Base-by-base conservation (phyloP, 2,329 filamentous ascomycete genomes). In the Fusarium sp. region DNA sequence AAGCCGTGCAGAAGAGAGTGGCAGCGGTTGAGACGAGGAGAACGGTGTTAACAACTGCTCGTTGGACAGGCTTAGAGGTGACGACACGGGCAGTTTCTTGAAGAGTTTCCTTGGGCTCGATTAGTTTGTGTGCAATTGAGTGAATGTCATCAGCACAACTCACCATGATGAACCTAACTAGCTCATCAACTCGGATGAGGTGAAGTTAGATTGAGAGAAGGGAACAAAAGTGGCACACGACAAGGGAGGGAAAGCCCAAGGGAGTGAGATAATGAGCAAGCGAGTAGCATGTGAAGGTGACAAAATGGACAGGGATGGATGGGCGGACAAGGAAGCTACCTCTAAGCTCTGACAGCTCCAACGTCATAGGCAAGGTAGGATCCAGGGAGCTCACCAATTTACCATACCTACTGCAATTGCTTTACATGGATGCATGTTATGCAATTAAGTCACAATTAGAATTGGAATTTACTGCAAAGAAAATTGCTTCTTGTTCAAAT, bases 1-100 rank as follows among this genome's bases (percentile, higher is more conserved):
- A 80, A 7, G 87, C 85, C 12, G 87, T 72, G 18, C 80, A 79
- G 25, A 88, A 79, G 57, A 89, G 79, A 10, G 82, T 76, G 4
- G 80, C 66, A 3, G 83, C 84, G 6, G 81, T 78, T 13, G 78
- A 78, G 7, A 80, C 72, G 22, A 87, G 79, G 22, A 89, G 78
- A 18, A 81, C 75, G 3, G 82, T 80, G 64, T 84, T 84, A 45
- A 89, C 76, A 59, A 85, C 80, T 3, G 81, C 81, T 65, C 84
- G 81, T 73, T 85, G 84, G n/a, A 84, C 83, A 11, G 82, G 79
- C 68, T 84, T 83, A 60, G 87, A 88, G 41, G 86, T 87, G 20
- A 81, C 79, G 29, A 79, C 78, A 62, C 79, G 77, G 30, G 74
- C 76, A 13, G 79, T 77, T 57, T 81, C 79, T 62, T 78, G 75